Evolutionary conservation across 2,329 filamentous ascomycete genomes (phyloP), one percentile per base, ranked within the genome.

Genomic region (Nemania diffusa): DNA sequence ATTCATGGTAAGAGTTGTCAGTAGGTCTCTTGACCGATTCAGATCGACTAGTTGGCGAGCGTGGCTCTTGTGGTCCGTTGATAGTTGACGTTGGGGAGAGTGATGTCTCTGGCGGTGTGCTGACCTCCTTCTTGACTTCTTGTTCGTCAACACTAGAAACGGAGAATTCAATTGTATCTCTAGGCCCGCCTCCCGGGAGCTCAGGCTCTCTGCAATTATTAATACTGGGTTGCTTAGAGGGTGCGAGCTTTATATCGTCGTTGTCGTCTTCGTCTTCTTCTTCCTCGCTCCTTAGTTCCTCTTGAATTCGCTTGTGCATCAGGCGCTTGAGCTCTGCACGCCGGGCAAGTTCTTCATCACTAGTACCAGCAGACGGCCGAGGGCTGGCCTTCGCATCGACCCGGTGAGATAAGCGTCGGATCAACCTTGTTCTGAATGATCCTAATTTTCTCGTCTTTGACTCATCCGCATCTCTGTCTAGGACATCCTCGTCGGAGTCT

Each of bases 271-370:
- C 27, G 17, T 53, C 79, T 53, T 76, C 73, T 42, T 80, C 77
- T 48, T 87, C 77, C 42, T 87, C 85, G 44, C 77, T 82, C 52
- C 84, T 81, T 3, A 89, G 78, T 71, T 89, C 87, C 50, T 87
- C 83, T 68, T 85, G 85, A n/a, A 89, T 88, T 68, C 86, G 82
- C 70, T 83, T 84, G 56, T 85, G 83, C 75, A 86, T 84, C 8
- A 88, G 78, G 22, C 86, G 81, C 70, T 82, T 85, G 61, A 89
- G 75, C 70, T 89, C 87, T 29, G 85, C 86, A 70, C 86, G 81
- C 29, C 86, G 81, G 58, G 85, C 83, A 50, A 87, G 73, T 69
- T 87, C 85, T 68, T 87, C 85, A 26, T 86, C 80, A 53, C 82
- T 86, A 56, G 80, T 81, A 13, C 83, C 82, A 34, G 82, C 76